Evolutionary conservation across 345 rosid genomes (phyloP).

Genomic region (Sonneratia caseolaris): DNA sequence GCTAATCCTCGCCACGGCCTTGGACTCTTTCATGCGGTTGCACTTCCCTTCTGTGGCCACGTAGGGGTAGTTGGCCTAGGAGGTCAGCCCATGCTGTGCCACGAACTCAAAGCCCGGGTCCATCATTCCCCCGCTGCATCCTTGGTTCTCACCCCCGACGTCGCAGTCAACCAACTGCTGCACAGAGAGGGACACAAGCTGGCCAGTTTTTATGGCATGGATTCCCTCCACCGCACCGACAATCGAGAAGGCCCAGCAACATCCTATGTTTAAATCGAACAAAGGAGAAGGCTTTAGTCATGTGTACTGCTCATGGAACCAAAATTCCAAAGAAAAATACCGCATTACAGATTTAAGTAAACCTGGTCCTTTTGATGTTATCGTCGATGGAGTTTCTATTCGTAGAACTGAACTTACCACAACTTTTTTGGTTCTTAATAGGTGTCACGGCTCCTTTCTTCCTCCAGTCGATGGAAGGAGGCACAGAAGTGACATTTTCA

Average conservation of each 20-base stretch:
- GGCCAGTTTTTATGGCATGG: constrained; percentile 5
- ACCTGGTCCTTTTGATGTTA: neutral
- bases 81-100: constrained; percentile 13
- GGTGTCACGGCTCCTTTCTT: constrained; percentile 36
- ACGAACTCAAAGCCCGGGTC: constrained; percentile 22
- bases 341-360: too few species aligned
- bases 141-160: constrained; percentile 9
- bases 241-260: constrained; percentile 23
- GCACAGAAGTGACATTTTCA: constrained; percentile 24
- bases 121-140: constrained; percentile 24
- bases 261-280: constrained; percentile 2
- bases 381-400: neutral
- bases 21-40: neutral
- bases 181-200: constrained; percentile 15
- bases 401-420: constrained; percentile 18
- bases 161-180: constrained; percentile 23
- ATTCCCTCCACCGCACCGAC: constrained; percentile 22
- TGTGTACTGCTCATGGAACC: too few species aligned
- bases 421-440: constrained; percentile 31
- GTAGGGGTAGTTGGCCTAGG: constrained; percentile 19
- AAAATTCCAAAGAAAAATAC: too few species aligned
- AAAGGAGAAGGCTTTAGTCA: too few species aligned
- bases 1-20: constrained; percentile 10
- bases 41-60: constrained; percentile 11
- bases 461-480: constrained; percentile 34